Evolutionary conservation across 139 green algal genomes (phyloP).

Genomic region (Chlamydomonas schloesseri): DNA sequence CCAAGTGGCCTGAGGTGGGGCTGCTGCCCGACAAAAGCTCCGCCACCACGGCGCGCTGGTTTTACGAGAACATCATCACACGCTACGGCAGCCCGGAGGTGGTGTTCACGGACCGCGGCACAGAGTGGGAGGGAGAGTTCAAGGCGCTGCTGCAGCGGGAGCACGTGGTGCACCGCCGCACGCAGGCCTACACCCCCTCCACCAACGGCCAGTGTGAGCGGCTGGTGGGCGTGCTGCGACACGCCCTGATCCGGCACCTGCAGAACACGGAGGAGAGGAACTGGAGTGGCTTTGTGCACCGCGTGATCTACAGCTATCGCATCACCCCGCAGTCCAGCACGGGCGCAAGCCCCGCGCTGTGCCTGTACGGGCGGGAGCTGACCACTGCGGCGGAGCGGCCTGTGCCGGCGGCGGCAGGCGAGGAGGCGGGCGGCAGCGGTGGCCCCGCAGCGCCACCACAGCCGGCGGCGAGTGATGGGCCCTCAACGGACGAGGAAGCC

Average conservation of each 20-base stretch:
- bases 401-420: background rate
- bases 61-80: background rate
- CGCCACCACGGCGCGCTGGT: background rate
- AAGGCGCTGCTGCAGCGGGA: background rate
- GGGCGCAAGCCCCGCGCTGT: background rate
- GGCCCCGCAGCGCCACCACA: no score
- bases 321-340: background rate
- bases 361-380: constrained; percentile 1
- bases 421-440: no score
- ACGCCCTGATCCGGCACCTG: background rate
- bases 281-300: background rate
- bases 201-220: background rate
- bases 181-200: background rate
- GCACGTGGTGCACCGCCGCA: background rate
- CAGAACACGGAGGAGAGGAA: background rate
- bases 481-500: no score
- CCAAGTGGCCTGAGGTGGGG: background rate
- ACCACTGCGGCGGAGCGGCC: background rate
- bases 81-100: background rate
- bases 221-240: background rate
- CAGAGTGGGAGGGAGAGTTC: background rate
- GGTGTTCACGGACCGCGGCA: background rate
- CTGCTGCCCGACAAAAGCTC: background rate
- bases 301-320: background rate
- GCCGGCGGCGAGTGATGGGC: no score